Evolutionary conservation across 2,329 filamentous ascomycete genomes (phyloP), one percentile per base, ranked within the genome.

Genomic region (Dactylellina parvicollis): DNA sequence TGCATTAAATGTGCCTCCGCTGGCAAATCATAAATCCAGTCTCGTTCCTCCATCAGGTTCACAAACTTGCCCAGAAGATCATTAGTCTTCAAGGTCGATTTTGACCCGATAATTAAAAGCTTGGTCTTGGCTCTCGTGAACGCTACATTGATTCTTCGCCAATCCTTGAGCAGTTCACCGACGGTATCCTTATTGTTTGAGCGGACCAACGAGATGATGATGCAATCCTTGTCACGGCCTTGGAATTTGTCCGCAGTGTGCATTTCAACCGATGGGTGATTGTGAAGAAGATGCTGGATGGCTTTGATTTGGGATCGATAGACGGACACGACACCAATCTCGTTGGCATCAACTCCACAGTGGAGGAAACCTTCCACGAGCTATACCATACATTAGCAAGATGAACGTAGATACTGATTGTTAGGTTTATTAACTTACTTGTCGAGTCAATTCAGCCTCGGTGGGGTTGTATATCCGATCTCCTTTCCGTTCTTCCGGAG

Each of bases 161-260:
- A 96, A 80, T 99, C 95, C 73, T 90, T 91, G 26, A 99, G 84
- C 47, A 99, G 81, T 62, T 98, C 95, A 16, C 95, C 95, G n/a
- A 99, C 93, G 54, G 86, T 87, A 75, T 89, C 87, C 0, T 86
- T 85, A 20, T 93, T 88, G 78, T 99, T 99, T 79, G 88, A 94
- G 28, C 95, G 87, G 12, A 98, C 95, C 28, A 96, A 89, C 62
- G 88, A 92, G 7, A 99, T 85, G 12, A 99, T 87, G 0, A 98
- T 87, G 1, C 96, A 89, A 79, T 96, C 92, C 80, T 99, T 99
- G 81, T 99, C 95, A 8, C 95, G 87, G 4, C 95, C 95, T 80
- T 99, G 95, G 81, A 96, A 99, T 46, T 94, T 92, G 81, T 99
- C 95, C 2, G 95, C 93, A 0, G 95, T 98, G 81, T 99, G 92